Conservation (phyloP, 176 grass and related monocot genomes). For the Bolboschoenus planiculmis region DNA sequence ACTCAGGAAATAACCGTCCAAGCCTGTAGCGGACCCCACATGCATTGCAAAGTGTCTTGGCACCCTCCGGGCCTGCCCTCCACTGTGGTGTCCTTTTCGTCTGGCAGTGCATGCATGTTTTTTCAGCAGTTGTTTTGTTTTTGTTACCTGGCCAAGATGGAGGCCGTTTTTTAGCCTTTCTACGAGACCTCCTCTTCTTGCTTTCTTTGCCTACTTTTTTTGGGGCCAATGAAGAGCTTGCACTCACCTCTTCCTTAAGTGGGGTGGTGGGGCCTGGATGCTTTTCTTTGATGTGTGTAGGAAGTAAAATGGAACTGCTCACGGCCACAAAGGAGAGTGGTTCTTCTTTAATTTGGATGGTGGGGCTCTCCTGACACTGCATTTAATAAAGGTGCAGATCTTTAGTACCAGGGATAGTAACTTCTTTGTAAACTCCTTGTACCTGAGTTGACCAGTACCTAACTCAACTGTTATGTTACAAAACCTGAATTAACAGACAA, state of each 20-base stretch:
- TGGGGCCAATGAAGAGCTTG: background rate
- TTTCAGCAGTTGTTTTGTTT: constrained; percentile 8
- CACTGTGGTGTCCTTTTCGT: constrained; percentile 97
- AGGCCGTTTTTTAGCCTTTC: background rate
- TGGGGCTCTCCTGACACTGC: background rate
- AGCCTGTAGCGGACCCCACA: constrained; percentile 95
- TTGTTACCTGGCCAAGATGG: background rate
- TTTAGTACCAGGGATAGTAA: background rate
- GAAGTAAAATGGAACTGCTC: background rate
- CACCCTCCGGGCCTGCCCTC: constrained; percentile 71
- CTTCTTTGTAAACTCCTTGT: background rate
- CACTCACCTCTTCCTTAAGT: background rate
- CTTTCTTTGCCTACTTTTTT: background rate
- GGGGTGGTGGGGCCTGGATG: constrained; percentile 2
- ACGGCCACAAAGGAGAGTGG: background rate
- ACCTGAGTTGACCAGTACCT: background rate
- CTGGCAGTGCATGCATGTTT: constrained; percentile 92
- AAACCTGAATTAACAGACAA: background rate
- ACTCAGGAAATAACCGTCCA: constrained; percentile 88
- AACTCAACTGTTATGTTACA: background rate
- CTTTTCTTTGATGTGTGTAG: background rate
- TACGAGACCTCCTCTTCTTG: background rate
- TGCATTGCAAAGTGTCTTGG: constrained; percentile 97
- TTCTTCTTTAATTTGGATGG: constrained; percentile 22
- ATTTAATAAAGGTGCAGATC: background rate